Evolutionary conservation across 768 basidiomycete species (phyloP), one percentile per base, ranked within the genome.

Genomic region (Boletus pseudopeckii): DNA sequence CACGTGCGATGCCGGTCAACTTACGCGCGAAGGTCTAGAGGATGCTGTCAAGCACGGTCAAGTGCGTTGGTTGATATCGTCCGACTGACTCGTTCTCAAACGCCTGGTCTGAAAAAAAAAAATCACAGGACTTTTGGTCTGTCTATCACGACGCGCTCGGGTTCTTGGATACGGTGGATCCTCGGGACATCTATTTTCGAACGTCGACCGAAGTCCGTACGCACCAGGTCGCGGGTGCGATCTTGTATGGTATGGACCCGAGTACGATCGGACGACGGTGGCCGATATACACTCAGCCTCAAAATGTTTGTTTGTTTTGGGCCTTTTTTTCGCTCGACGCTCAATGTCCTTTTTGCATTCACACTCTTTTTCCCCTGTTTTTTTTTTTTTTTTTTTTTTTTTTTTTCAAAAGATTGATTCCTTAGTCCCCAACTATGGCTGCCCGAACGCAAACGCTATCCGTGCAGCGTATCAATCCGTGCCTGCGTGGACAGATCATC

Each of bases 371-470:
- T 7, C 1, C 7, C 18, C 10, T 5, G 8, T 1, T 11, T 18
- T 20, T 18, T 37, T 24, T 26, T 4, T n/a, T n/a, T 1, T 11
- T 18, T 20, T 18, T 37, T 24, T 26, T 4, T n/a, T n/a, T n/a
- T n/a, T n/a, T n/a, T n/a, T n/a, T n/a, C n/a, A n/a, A 4, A 46
- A 80, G 78, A 79, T 80, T 9, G 79, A 80, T 52, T 76, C 77
- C 1, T 60, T 80, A 11, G 72, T 76, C 4, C 78, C 78, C 4
- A 71, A 63, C 34, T 80, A 80, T 52, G 45, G 63, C 2, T 80
- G 79, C 57, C 76, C 76, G 3, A 69, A 63, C 3, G 78, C 78
- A 7, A 54, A 72, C 26, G 59, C 63, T 13, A 63, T 80, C 26
- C 73, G 78, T 14, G 50, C 66, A 36, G 72, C 71, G 0, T 77